A percentile compares a stretch with the other conserved stretches of the same genome.
These are phyloP conservation scores for Wickerhamiella azymoides DNA, from an alignment of 805 yeast species.

Conservation along the genomic window DNA sequence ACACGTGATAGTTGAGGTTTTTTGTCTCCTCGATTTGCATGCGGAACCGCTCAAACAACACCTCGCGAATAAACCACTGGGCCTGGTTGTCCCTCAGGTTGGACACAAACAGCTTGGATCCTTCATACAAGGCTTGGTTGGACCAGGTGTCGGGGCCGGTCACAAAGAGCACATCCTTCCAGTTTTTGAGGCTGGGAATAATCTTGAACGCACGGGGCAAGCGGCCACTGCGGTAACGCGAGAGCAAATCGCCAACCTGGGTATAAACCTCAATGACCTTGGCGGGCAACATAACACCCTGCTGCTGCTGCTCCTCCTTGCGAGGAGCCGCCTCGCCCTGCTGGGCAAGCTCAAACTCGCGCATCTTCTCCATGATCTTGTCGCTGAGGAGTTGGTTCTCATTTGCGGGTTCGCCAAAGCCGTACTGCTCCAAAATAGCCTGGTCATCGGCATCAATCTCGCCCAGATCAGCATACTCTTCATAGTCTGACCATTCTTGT, in stretches of 20 bases:
- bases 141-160: constrained; percentile 92
- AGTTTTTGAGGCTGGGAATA: constrained; percentile 78
- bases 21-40: constrained; percentile 28
- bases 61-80: constrained; percentile 55
- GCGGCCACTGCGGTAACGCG: constrained; percentile 89
- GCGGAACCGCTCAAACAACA: constrained; percentile 29
- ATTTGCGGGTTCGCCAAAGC: constrained; percentile 5
- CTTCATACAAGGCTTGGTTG: constrained; percentile 87
- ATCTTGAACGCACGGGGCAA: constrained; percentile 94
- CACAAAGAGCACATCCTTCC: constrained; percentile 91
- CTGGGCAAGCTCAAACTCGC: constrained; percentile 36
- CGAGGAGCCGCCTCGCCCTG: constrained; percentile 10
- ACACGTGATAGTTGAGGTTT: constrained; percentile 79
- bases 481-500: constrained; percentile 29
- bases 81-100: constrained; percentile 79
- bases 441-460: constrained; percentile 71
- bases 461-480: constrained; percentile 35
- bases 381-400: constrained; percentile 48
- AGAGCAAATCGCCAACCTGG: constrained; percentile 74
- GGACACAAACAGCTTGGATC: constrained; percentile 86
- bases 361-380: constrained; percentile 79
- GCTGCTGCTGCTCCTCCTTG: constrained; percentile 29
- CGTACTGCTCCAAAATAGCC: constrained; percentile 64
- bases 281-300: constrained; percentile 80
- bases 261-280: constrained; percentile 91